Base-by-base conservation (phyloP, 257 asterid genomes). In the Knoxia roxburghii region DNA sequence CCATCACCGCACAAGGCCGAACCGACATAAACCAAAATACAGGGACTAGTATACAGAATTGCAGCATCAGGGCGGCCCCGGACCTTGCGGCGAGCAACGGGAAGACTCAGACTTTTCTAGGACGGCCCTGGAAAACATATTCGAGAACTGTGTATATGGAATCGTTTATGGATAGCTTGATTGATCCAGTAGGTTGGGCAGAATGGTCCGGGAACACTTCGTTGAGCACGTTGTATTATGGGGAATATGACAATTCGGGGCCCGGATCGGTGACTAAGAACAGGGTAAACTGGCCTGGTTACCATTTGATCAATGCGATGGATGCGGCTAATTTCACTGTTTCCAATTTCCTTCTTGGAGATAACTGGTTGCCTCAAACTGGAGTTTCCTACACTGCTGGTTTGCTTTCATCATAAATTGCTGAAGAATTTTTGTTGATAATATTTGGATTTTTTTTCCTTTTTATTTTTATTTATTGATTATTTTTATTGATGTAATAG, bases 81-180 rank as follows among this genome's bases (percentile, higher is more conserved):
- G 95, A 90, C 14, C 65, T 85, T 72, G 84, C 81, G 0, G 26
- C 53, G 2, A 68, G 72, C 66, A 68, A 30, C 13, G 12, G 27
- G 1, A 29, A 72, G 0, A 49, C 73, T 21, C 56, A 26, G 30
- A 85, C 94, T 0, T 87, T 78, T 56, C 72, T 90, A 0, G 95
- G 97, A 0, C 66, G 97, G 65, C 97, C 95, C 0, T 90, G 97
- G 95, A 87, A 86, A 40, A 78, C 82, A 6, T 90, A 78, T 65
- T 87, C 95, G 0, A 79, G 88, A 68, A 82, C 95, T 0, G 83
- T 90, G 30, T 80, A 76, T n/a, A 81, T 87, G 93, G 72, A 80
- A 50, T 71, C 91, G 2, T 74, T 55, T 21, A 69, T 86, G 71
- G 94, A 39, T 6, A 59, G 75, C 4, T 54, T 80, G 71, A 53